Percentiles rank a stretch among this genome's conserved stretches.
These are phyloP conservation scores for Collariella sp. DNA, from an alignment of 495 filamentous ascomycete genomes.

Conservation along the genomic window DNA sequence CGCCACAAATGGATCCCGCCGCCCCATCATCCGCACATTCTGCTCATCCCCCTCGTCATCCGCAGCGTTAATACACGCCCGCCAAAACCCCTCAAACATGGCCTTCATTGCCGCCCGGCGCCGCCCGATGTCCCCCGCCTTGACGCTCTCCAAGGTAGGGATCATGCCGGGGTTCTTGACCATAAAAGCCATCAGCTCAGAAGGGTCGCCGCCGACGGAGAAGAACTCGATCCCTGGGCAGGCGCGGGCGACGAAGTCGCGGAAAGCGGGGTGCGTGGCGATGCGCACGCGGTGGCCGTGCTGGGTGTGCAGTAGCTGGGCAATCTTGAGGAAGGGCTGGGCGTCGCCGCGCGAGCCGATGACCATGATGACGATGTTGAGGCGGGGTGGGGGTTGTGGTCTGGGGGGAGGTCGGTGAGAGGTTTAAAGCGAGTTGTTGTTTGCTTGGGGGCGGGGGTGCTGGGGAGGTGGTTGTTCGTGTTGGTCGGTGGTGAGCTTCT, in stretches of 20 bases:
- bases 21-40: constrained; percentile 48
- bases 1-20: constrained; percentile 58
- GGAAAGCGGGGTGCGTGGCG: constrained; percentile 67
- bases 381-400: constrained; percentile 5
- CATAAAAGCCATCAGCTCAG: constrained; percentile 79
- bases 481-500: constrained; percentile 4
- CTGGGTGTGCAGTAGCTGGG: constrained; percentile 50
- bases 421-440: not conserved
- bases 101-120: constrained; percentile 59
- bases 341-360: constrained; percentile 74
- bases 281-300: constrained; percentile 70
- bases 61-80: constrained; percentile 58
- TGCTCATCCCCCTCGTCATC: constrained; percentile 46
- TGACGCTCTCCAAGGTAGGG: constrained; percentile 58
- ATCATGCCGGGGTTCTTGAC: constrained; percentile 77
- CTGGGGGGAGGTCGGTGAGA: not conserved
- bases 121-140: constrained; percentile 57
- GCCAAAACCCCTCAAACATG: constrained; percentile 72
- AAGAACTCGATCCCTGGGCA: constrained; percentile 63
- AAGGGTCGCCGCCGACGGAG: constrained; percentile 68
- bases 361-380: constrained; percentile 75
- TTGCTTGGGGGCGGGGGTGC: not conserved
- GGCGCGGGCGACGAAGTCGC: constrained; percentile 57
- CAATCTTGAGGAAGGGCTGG: constrained; percentile 65
- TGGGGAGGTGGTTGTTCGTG: not conserved